These are phyloP conservation scores for Exophiala sideris DNA, from an alignment of 2,329 filamentous ascomycete species.

Conservation along the genomic window DNA sequence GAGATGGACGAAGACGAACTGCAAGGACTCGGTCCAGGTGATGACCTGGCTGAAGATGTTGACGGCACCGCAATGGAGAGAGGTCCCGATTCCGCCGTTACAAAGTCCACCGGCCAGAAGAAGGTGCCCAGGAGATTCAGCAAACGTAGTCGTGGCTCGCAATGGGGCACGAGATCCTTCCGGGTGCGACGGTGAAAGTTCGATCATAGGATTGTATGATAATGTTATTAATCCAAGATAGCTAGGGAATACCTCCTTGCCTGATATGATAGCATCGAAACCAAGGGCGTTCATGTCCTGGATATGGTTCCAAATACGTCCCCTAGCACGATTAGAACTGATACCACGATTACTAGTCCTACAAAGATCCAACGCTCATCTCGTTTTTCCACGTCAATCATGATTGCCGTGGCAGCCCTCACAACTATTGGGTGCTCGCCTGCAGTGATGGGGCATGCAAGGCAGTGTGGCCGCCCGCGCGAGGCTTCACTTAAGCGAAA, in stretches of 20 bases:
- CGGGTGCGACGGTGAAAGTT: conserved; percentile 13
- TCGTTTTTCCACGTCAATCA: too few species aligned
- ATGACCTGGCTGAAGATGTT: conserved; percentile 21
- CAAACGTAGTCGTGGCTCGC: conserved; percentile 9
- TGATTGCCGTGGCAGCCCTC: too few species aligned
- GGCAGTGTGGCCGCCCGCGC: too few species aligned
- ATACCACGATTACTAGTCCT: too few species aligned
- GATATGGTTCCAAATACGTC: too few species aligned
- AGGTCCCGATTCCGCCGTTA: background rate
- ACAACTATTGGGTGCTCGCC: too few species aligned
- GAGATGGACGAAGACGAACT: conserved; percentile 91
- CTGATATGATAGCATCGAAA: too few species aligned
- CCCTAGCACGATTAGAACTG: too few species aligned
- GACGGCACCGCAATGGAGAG: background rate
- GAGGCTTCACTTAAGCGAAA: background rate
- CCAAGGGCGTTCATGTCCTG: too few species aligned
- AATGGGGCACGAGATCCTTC: conserved; percentile 20
- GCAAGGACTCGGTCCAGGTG: conserved; percentile 62
- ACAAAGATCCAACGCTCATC: too few species aligned
- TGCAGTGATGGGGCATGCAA: too few species aligned
- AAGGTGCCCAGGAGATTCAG: conserved; percentile 4
- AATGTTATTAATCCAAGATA: background rate
- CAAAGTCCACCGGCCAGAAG: conserved; percentile 11
- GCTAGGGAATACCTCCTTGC: background rate
- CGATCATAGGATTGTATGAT: conserved; percentile 6